Base-by-base conservation (phyloP, 352 stramenopile species). In the Globisporangium recalcitrans region DNA sequence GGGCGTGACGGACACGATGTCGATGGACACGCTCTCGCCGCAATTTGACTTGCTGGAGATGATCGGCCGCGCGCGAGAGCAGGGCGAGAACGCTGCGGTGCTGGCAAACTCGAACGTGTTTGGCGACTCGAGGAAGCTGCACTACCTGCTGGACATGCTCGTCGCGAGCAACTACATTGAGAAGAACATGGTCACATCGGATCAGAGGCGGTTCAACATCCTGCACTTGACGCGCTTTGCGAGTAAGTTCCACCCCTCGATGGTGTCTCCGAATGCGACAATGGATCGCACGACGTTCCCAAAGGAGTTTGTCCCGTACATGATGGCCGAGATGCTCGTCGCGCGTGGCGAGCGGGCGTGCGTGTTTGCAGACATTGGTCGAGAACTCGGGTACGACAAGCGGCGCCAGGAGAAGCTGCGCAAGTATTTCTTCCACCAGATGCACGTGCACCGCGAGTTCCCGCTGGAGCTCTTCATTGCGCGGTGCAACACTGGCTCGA, bases 141-240 rank as follows among this genome's bases (percentile, higher is more conserved):
- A 95, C 52, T 92, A 95, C 62, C 59, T 91, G n/a, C 68, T 95
- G 21, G 83, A 95, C 58, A 70, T 90, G 60, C 64, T 95, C n/a
- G 73, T 93, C 46, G 78, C 62, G 31, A 67, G 65, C 21, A 78
- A 76, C 9, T 80, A 81, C 46, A 72, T 90, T 26, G 72, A 75
- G 19, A 95, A 95, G 60, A 90, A 91, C 51, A 93, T 93, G 40
- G 71, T 94, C 44, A 84, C 73, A 7, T 67, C 82, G 26, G 71
- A 89, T 11, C 76, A 83, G 19, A 73, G 72, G 52, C 76, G 85
- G 26, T 95, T 93, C 70, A 95, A 93, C 32, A 90, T 92, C 16
- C 63, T 95, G 34, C 83, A 95, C 40, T 70, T 95, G 47, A 72
- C 69, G 48, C 80, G 83, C 6, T 91, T 93, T 60, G 74, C 73